Evolutionary conservation across 1,284 basidiomycete genomes (phyloP).

Genomic region (Rhizoctonia solani): DNA sequence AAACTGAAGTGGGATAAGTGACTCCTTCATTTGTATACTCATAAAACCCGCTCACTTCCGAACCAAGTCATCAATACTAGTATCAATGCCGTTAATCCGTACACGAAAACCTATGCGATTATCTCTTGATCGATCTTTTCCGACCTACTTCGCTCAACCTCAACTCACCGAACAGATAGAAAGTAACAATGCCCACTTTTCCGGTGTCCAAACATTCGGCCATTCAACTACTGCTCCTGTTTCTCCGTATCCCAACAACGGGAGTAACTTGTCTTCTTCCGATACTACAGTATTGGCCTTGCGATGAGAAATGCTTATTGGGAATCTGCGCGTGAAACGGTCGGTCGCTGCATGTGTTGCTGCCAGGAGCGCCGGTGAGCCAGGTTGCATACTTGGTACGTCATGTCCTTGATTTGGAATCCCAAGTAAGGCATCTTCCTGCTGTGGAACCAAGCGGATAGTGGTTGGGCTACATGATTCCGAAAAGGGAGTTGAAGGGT

Average conservation of each 20-base stretch:
- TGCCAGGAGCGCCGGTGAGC: conserved; percentile 20
- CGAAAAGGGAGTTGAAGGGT: too few species aligned
- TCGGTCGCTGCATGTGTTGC: conserved; percentile 25
- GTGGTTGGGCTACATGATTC: background rate
- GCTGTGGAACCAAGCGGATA: too few species aligned
- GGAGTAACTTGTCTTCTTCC: conserved; percentile 10
- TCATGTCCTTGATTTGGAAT: too few species aligned
- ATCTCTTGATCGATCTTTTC: background rate
- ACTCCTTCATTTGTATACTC: background rate
- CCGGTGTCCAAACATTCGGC: conserved; percentile 52
- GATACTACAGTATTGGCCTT: conserved; percentile 1
- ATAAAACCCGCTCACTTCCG: conserved; percentile 53
- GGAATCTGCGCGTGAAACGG: conserved; percentile 23
- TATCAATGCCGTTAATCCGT: conserved; percentile 54
- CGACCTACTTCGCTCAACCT: background rate
- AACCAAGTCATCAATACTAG: conserved; percentile 62
- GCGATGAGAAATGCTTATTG: conserved; percentile 19
- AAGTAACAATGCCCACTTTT: conserved; percentile 61
- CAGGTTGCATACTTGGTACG: too few species aligned
- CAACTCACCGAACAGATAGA: conserved; percentile 55
- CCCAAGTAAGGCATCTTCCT: too few species aligned
- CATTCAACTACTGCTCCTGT: conserved; percentile 30
- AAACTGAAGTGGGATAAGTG: conserved; percentile 34
- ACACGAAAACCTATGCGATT: conserved; percentile 47
- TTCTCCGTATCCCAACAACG: conserved; percentile 26